Evolutionary conservation across 306 rosid genomes (phyloP), one percentile per base, ranked within the genome.

Genomic region (Trichosanthes cucumerina): DNA sequence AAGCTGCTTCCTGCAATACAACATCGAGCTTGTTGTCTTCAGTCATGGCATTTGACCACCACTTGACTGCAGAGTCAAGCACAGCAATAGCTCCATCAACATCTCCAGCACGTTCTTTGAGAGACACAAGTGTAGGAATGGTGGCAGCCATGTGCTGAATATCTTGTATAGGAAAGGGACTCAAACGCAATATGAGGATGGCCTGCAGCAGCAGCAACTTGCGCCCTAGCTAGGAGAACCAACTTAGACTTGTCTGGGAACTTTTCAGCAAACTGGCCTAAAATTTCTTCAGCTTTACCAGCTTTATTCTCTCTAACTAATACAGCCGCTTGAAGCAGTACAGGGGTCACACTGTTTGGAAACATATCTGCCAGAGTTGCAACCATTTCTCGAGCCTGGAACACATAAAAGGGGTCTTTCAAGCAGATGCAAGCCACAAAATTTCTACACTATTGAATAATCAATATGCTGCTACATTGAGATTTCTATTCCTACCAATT

Each of bases 91-190:
- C 99, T 76, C 99, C 97, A 11, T 91, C 96, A 82, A 91, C 77
- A 83, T 95, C 99, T 6, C 93, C 97, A 6, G 93, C 93, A 68
- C 91, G 93, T 79, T 95, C 99, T 86, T 86, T 91, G 36, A 95
- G 89, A 81, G 98, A 84, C 77, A 92, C 99, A 43, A 95, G 88
- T 65, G 99, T 95, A 76, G 99, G 97, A 75, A 92, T 91, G 75
- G 97, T 95, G 68, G 98, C 97, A 28, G 98, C 97, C 93, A 84
- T 89, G 87, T 92, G 96, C 81, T 91, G 97, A 76, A 95, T 91
- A 86, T 90, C 96, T 1, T 89, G 83, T 84, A 95, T 91, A 90
- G 70, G 90, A 81, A 54, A 92, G 88, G 80, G 99, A 95, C 82
- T 92, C 97, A 0, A 96, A 95, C 39, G 99, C 99, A 78, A 92